phyloP scores from a whole-genome alignment of 305 asterid genomes.

The Fraxinus nigra region DNA sequence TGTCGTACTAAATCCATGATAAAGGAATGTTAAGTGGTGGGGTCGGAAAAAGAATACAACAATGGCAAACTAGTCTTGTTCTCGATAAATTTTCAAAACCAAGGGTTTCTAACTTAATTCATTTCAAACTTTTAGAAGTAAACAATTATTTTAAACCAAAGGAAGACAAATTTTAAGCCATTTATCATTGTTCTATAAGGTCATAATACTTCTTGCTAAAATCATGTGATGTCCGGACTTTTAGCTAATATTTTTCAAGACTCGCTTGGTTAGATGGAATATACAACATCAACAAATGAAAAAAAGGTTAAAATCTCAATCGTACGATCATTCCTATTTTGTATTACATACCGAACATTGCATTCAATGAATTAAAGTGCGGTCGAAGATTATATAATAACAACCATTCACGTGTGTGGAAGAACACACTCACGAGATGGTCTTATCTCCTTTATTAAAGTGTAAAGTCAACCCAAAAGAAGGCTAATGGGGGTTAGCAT shows the following conservation, averaged over 20 bases:
- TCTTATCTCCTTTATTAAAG: not conserved
- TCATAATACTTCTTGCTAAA: not conserved
- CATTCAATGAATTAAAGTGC: not conserved
- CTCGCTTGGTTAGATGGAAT: not conserved
- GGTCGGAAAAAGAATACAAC: not conserved
- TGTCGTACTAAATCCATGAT: not conserved
- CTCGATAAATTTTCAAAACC: not conserved
- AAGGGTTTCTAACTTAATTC: not conserved
- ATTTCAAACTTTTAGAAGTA: not conserved
- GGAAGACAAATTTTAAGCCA: not conserved
- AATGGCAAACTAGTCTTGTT: not conserved
- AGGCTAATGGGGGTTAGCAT: not conserved
- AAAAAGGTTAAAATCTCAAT: no score
- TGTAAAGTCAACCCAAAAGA: conserved; percentile 26
- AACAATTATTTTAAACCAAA: not conserved
- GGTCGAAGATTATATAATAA: not conserved
- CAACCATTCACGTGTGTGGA: conserved; percentile 6
- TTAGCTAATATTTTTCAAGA: not conserved
- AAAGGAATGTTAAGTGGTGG: not conserved
- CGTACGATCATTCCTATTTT: not conserved
- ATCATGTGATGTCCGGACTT: not conserved
- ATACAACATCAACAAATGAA: not conserved
- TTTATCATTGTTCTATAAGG: not conserved
- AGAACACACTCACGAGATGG: not conserved
- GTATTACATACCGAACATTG: not conserved